These are phyloP conservation scores for Erysimum cheiri DNA, from an alignment of 441 rosid genomes.

Conservation along the genomic window DNA sequence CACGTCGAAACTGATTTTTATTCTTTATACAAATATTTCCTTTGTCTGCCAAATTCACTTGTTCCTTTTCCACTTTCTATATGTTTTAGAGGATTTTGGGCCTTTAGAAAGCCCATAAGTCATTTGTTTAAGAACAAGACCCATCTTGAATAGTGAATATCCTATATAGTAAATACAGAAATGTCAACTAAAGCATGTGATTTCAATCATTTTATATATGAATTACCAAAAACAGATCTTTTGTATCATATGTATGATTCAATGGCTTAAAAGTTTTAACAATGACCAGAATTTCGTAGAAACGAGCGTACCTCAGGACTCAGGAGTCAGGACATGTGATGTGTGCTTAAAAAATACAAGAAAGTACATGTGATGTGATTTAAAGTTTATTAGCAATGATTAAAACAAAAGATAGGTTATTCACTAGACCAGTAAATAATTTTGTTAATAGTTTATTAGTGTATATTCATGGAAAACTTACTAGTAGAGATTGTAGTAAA, in stretches of 20 bases:
- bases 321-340: constrained; percentile 35
- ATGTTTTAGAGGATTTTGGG: constrained; percentile 9
- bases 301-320: constrained; percentile 22
- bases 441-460: not conserved
- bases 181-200: constrained; percentile 39
- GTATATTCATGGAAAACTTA: not conserved
- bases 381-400: constrained; percentile 23
- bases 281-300: not conserved
- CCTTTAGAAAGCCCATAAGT: not conserved
- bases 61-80: not conserved
- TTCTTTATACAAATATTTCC: constrained; percentile 25
- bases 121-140: constrained; percentile 6
- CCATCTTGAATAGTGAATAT: constrained; percentile 9
- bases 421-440: constrained; percentile 7
- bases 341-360: constrained; percentile 21
- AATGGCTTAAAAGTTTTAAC: not conserved
- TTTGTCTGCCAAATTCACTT: constrained; percentile 1
- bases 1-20: constrained; percentile 7
- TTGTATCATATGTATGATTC: constrained; percentile 12
- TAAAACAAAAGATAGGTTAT: not conserved
- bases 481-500: not conserved
- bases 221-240: not conserved
- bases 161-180: not conserved
- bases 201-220: constrained; percentile 12
- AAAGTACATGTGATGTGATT: constrained; percentile 35